phyloP scores from a whole-genome alignment of 106 monocot genomes.

The Chionographis japonica region DNA sequence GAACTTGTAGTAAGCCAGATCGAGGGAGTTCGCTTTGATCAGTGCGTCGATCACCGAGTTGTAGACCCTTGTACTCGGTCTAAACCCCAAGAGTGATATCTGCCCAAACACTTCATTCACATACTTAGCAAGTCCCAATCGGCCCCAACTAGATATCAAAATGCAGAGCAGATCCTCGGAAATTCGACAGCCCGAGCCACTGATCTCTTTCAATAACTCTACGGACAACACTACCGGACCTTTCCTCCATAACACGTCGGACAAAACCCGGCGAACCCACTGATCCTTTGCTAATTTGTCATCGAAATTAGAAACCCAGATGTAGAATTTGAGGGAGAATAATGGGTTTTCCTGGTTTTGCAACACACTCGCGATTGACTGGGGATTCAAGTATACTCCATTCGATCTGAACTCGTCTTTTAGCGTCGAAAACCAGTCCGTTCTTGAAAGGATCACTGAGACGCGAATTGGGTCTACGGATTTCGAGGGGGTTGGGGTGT shows the following conservation, averaged over 20 bases:
- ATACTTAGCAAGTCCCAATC: slow-evolving; percentile 75
- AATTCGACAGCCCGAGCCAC: slow-evolving; percentile 33
- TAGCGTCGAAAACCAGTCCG: slow-evolving; percentile 56
- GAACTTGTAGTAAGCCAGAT: slow-evolving; percentile 83
- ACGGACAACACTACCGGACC: slow-evolving; percentile 65
- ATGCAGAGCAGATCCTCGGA: slow-evolving; percentile 65
- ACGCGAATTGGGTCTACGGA: slow-evolving; percentile 34
- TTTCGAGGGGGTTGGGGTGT: not conserved
- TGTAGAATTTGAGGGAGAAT: slow-evolving; percentile 55
- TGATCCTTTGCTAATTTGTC: slow-evolving; percentile 32
- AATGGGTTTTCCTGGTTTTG: slow-evolving; percentile 36
- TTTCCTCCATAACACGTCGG: slow-evolving; percentile 47
- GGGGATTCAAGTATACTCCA: slow-evolving; percentile 12
- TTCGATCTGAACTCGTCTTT: slow-evolving; percentile 34
- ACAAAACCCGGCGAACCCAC: slow-evolving; percentile 34
- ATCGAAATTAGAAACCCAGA: slow-evolving; percentile 59
- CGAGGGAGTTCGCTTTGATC: slow-evolving; percentile 65
- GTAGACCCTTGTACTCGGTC: slow-evolving; percentile 57
- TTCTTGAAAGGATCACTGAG: slow-evolving; percentile 39
- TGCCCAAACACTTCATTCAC: slow-evolving; percentile 69
- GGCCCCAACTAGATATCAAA: slow-evolving; percentile 78
- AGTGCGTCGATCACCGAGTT: slow-evolving; percentile 79
- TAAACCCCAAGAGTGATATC: slow-evolving; percentile 52
- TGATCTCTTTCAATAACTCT: slow-evolving; percentile 53
- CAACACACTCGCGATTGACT: slow-evolving; percentile 28